A percentile compares a stretch with the other conserved stretches of the same genome.
Conservation (phyloP, 192 early-diverging fungal species). For the Coemansia sp. region DNA sequence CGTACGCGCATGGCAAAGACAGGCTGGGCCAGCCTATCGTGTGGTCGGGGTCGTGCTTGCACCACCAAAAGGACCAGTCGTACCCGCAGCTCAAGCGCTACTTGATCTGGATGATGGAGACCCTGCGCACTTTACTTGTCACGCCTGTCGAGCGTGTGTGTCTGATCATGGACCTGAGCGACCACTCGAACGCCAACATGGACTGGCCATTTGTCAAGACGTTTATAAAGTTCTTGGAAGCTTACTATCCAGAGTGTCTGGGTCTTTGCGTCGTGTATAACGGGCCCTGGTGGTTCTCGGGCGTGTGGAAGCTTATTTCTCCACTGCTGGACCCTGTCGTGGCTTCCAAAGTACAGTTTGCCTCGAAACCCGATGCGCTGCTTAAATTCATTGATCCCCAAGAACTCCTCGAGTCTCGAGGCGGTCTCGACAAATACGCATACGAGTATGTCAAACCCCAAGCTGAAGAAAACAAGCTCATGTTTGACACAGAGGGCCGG, state of each 20-base stretch:
- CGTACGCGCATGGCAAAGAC: constrained; percentile 61
- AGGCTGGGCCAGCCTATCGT: constrained; percentile 59
- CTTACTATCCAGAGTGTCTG: constrained; percentile 88
- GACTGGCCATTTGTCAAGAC: constrained; percentile 82
- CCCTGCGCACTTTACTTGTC: constrained; percentile 61
- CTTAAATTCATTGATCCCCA: constrained; percentile 63
- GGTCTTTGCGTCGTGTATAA: constrained; percentile 80
- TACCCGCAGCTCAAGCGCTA: constrained; percentile 65
- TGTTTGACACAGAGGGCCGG: constrained; percentile 58
- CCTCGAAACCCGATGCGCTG: constrained; percentile 66
- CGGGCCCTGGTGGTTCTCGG: constrained; percentile 91
- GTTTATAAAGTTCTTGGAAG: constrained; percentile 79
- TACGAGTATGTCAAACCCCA: constrained; percentile 59
- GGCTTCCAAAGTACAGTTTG: constrained; percentile 81
- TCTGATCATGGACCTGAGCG: constrained; percentile 79
- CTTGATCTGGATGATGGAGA: constrained; percentile 74
- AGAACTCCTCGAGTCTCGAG: constrained; percentile 64
- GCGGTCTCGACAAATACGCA: constrained; percentile 63
- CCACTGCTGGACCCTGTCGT: constrained; percentile 90
- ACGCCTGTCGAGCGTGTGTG: constrained; percentile 69
- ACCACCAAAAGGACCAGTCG: constrained; percentile 65
- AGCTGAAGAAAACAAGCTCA: constrained; percentile 56
- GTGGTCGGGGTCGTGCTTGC: constrained; percentile 56
- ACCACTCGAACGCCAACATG: constrained; percentile 75
- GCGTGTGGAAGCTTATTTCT: constrained; percentile 81